These are phyloP conservation scores for Mangifera indica DNA, from an alignment of 345 rosid genomes.

Conservation along the genomic window DNA sequence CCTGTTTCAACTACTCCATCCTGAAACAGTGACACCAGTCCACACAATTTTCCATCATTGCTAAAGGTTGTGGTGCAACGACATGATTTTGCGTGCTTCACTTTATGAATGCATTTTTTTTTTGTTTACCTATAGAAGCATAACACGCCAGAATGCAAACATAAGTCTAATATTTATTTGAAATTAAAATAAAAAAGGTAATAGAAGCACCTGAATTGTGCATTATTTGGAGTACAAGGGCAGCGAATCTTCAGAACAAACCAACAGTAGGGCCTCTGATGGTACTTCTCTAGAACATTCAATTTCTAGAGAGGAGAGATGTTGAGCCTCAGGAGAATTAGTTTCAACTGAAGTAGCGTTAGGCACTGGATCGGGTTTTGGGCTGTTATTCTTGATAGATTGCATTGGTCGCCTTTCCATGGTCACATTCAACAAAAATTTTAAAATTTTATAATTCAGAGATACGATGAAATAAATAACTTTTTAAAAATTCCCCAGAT, in stretches of 20 bases:
- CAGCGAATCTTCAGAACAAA: conserved; percentile 43
- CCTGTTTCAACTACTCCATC: conserved; percentile 52
- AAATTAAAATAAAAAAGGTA: conserved; percentile 1
- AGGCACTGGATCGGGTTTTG: conserved; percentile 13
- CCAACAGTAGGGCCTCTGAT: conserved; percentile 32
- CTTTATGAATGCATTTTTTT: conserved; percentile 36
- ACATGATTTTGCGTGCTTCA: conserved; percentile 42
- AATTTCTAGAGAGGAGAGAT: conserved; percentile 16
- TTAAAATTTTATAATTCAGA: conserved; percentile 8
- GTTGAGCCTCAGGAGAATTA: conserved; percentile 20
- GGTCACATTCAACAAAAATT: conserved; percentile 10
- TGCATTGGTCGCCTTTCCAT: conserved; percentile 20
- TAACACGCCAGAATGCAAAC: conserved; percentile 11
- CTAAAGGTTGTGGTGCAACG: conserved; percentile 47
- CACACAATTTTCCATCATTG: conserved; percentile 41
- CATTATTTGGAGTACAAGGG: conserved; percentile 35
- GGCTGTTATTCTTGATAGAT: conserved; percentile 16
- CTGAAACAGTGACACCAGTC: conserved; percentile 45
- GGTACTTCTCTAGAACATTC: conserved; percentile 15
- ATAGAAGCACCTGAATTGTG: conserved; percentile 42
- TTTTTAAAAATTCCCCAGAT: background rate
- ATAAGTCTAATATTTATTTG: conserved; percentile 13
- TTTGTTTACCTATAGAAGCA: conserved; percentile 36
- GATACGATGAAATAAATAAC: background rate
- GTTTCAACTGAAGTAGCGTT: conserved; percentile 18